Base-by-base conservation (phyloP, 2,329 filamentous ascomycete species). In the Incumbomyces lentus region DNA sequence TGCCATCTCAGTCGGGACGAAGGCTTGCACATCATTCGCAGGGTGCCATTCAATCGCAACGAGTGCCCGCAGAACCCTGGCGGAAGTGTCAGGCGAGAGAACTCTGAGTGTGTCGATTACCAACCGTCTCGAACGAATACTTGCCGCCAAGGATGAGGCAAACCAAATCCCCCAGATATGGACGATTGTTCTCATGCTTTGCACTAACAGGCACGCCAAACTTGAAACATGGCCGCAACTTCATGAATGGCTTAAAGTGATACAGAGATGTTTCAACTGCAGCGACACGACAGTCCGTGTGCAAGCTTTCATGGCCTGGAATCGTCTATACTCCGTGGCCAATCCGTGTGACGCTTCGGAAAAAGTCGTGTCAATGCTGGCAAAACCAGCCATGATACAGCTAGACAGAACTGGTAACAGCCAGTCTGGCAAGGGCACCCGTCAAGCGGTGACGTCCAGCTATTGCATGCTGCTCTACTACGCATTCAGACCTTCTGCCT, bases 391-490 rank as follows among this genome's bases (percentile, higher is more conserved):
- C 12, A 65, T 73, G 11, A 79, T 73, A 47, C 86, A 85, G 56
- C 69, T 90, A 53, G 80, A 78, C 58, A 77, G 82, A 30, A 81
- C 78, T 54, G 73, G 74, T 35, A 70, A 64, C 11, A 75, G 77
- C 30, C 72, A 71, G 47, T 42, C 57, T 12, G 68, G 57, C 48
- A 51, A 63, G 56, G 43, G 62, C 51, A 52, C 58, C 14, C 78
- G 78, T 56, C 68, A 76, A 36, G 60, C 64, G 6, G 72, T 82
- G 6, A 75, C 90, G 34, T 80, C 80, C 11, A 84, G 83, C 45
- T 80, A 93, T 47, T 84, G 84, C 63, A 87, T 82, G 46, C 72
- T 96, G 1, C 75, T 87, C 10, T 94, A 95, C 62, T 94, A 93
- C 60, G 72, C 81, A 2, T 80, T 94, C 58, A 81, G 80, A 46